Percentiles rank a stretch among this genome's conserved stretches.
Conservation (phyloP, 495 filamentous ascomycete species). For the Glutinoglossum americanum region DNA sequence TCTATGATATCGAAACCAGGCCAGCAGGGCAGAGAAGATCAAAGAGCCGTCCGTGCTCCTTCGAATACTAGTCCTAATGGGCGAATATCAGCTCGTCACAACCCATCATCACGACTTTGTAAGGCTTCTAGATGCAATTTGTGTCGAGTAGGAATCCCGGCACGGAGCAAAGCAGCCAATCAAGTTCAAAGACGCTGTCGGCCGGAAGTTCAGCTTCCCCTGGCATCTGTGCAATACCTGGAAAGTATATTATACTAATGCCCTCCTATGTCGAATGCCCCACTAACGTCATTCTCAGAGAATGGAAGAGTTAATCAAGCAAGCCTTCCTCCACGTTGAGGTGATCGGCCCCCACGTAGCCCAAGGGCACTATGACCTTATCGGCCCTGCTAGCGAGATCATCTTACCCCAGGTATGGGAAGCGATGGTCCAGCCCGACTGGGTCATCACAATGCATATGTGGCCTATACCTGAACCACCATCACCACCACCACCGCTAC, state of each 20-base stretch:
- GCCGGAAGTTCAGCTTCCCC: slow-evolving; percentile 40
- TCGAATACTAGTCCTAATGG: no score
- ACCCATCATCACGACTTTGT: no score
- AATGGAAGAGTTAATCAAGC: slow-evolving; percentile 70
- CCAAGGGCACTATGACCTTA: slow-evolving; percentile 66
- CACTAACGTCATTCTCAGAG: no score
- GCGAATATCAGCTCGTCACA: no score
- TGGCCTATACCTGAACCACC: slow-evolving; percentile 68
- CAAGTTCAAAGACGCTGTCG: slow-evolving; percentile 45
- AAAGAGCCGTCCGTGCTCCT: no score
- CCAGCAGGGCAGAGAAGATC: no score
- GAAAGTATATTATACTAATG: slow-evolving; percentile 30
- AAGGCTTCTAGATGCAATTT: no score
- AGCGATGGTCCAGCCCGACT: slow-evolving; percentile 65
- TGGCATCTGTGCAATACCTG: slow-evolving; percentile 42
- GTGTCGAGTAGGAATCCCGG: no score
- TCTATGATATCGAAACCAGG: no score
- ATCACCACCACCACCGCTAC: slow-evolving; percentile 12
- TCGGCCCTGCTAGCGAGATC: slow-evolving; percentile 71
- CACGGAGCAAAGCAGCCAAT: slow-evolving; percentile 33
- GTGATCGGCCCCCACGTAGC: slow-evolving; percentile 64
- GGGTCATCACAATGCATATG: slow-evolving; percentile 89
- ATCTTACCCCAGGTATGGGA: slow-evolving; percentile 80
- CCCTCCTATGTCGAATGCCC: background rate
- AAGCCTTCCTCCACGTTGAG: slow-evolving; percentile 73